phyloP scores from a whole-genome alignment of 2,329 filamentous ascomycete genomes.

The Pestalotiopsis sp. region DNA sequence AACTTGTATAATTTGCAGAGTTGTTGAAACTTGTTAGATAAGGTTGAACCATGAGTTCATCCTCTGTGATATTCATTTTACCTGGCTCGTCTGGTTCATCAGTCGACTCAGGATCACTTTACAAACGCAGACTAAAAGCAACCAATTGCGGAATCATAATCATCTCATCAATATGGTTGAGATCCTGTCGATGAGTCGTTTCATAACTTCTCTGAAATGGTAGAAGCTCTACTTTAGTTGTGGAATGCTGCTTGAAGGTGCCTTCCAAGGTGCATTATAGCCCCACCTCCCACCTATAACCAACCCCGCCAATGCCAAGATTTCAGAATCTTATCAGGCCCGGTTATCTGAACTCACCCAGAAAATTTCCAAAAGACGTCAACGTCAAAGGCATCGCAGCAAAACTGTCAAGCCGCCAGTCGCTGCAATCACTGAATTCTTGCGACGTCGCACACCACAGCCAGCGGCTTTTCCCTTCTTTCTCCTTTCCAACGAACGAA shows the following conservation, averaged over 20 bases:
- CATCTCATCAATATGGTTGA: too few species aligned
- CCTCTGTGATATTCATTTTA: neutral
- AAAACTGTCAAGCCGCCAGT: neutral
- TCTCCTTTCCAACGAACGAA: neutral
- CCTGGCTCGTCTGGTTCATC: neutral
- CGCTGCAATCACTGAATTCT: neutral
- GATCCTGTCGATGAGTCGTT: too few species aligned
- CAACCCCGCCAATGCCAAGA: constrained; percentile 12
- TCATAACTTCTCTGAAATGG: too few species aligned
- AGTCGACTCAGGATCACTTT: too few species aligned
- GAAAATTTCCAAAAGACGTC: constrained; percentile 7
- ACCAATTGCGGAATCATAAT: too few species aligned
- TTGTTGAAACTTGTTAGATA: neutral
- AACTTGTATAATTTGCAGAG: neutral
- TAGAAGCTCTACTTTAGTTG: too few species aligned
- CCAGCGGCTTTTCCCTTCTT: neutral
- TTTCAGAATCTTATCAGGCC: constrained; percentile 9
- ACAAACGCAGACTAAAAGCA: neutral
- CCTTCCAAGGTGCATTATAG: neutral
- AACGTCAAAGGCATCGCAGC: neutral
- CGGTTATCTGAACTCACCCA: neutral
- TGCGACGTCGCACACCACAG: neutral
- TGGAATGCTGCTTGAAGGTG: neutral
- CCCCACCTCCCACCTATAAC: neutral
- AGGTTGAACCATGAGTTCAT: neutral